Percentiles rank a stretch among this genome's conserved stretches.
phyloP scores from a whole-genome alignment of 352 stramenopile genomes.

The Globisporangium recalcitrans region DNA sequence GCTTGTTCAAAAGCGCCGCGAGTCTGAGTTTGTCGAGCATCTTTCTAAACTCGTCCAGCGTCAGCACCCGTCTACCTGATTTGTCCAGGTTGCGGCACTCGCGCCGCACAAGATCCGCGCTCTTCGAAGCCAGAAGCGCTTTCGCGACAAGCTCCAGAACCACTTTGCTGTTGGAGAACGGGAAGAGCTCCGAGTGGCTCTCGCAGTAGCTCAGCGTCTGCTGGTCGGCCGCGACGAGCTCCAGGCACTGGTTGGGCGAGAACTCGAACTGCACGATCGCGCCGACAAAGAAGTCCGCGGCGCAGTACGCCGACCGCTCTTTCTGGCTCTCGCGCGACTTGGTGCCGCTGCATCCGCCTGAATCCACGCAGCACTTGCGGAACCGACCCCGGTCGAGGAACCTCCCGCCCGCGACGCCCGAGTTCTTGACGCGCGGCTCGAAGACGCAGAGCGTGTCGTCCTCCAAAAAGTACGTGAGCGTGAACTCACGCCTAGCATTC shows the following conservation, averaged over 20 bases:
- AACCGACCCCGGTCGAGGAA: constrained; percentile 77
- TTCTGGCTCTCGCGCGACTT: constrained; percentile 31
- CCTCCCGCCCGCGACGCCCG: constrained; percentile 50
- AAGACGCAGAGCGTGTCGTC: constrained; percentile 78
- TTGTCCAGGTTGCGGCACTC: constrained; percentile 35
- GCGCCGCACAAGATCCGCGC: constrained; percentile 25
- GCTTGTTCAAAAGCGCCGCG: constrained; percentile 37
- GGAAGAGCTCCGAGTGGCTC: constrained; percentile 60
- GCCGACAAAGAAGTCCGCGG: constrained; percentile 68
- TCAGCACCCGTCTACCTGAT: constrained; percentile 15
- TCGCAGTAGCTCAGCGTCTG: constrained; percentile 80
- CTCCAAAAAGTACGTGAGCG: constrained; percentile 75
- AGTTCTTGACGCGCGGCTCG: constrained; percentile 65
- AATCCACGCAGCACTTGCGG: constrained; percentile 34
- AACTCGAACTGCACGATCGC: constrained; percentile 67
- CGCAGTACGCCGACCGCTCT: constrained; percentile 29
- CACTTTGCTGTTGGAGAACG: constrained; percentile 40
- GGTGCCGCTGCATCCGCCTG: constrained; percentile 15
- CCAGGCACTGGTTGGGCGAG: constrained; percentile 56
- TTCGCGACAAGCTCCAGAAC: constrained; percentile 28
- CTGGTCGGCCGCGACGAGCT: constrained; percentile 67
- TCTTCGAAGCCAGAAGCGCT: constrained; percentile 18
- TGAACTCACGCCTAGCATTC: constrained; percentile 56
- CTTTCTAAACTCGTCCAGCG: constrained; percentile 21
- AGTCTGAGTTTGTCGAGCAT: constrained; percentile 22